A percentile compares a stretch with the other conserved stretches of the same genome.
phyloP scores from a whole-genome alignment of 371 early-diverging fungal species.

The Phascolomyces articulosus region DNA sequence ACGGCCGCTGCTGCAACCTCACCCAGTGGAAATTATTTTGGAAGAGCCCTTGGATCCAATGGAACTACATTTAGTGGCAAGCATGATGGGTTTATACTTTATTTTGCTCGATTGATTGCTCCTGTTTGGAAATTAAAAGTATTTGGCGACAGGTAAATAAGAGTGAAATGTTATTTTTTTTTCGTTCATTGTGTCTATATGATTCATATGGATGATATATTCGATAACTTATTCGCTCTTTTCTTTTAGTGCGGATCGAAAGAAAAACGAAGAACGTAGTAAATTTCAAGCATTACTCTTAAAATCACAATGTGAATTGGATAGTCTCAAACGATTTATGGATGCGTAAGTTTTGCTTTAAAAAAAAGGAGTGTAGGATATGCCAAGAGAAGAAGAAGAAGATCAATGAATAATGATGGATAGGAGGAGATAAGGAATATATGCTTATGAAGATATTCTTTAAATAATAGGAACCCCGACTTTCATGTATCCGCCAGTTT shows the following conservation, averaged over 20 bases:
- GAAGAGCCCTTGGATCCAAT: slow-evolving; percentile 49
- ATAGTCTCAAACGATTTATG: slow-evolving; percentile 53
- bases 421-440: background rate
- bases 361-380: too few relatives aligned
- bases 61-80: slow-evolving; percentile 63
- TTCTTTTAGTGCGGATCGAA: background rate
- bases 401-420: background rate
- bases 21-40: slow-evolving; percentile 44
- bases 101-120: slow-evolving; percentile 72
- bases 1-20: slow-evolving; percentile 17
- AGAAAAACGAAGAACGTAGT: background rate
- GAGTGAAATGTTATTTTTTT: too few relatives aligned
- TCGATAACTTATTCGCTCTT: too few relatives aligned
- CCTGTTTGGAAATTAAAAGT: slow-evolving; percentile 77
- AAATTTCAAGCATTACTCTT: slow-evolving; percentile 31
- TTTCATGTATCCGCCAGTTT: slow-evolving; percentile 32
- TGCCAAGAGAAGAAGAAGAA: too few relatives aligned
- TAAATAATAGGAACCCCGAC: slow-evolving; percentile 22
- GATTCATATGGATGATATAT: background rate
- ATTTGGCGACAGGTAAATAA: slow-evolving; percentile 31
- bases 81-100: slow-evolving; percentile 82
- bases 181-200: too few relatives aligned
- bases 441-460: background rate
- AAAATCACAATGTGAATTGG: slow-evolving; percentile 48
- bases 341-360: slow-evolving; percentile 29